phyloP scores from a whole-genome alignment of 352 stramenopile genomes.

The Pythium phragmiticola region DNA sequence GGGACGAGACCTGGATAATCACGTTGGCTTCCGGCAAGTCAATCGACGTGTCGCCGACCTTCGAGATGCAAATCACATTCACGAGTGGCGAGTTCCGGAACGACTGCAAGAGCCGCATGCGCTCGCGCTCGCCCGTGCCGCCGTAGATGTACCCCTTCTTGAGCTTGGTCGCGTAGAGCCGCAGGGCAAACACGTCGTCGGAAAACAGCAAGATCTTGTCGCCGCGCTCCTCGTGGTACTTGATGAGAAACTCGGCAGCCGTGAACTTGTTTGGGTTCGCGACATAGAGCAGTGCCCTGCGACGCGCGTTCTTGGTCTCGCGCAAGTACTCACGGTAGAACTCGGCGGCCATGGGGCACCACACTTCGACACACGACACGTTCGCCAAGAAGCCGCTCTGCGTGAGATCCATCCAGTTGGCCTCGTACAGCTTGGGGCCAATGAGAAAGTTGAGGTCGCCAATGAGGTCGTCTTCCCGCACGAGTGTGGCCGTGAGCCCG shows the following conservation, averaged over 20 bases:
- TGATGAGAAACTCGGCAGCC: constrained; percentile 94
- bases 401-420: constrained; percentile 99
- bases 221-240: constrained; percentile 96
- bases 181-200: constrained; percentile 97
- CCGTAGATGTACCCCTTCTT: constrained; percentile 96
- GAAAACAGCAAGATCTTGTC: constrained; percentile 99
- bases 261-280: constrained; percentile 99
- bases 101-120: constrained; percentile 83
- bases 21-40: constrained; percentile 99
- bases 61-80: constrained; percentile 91
- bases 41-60: constrained; percentile 99
- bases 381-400: constrained; percentile 96
- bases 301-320: constrained; percentile 83
- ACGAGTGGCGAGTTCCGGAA: constrained; percentile 84
- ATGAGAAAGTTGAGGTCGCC: constrained; percentile 99
- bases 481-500: constrained; percentile 97
- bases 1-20: constrained; percentile 98
- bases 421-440: constrained; percentile 94
- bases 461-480: constrained; percentile 99
- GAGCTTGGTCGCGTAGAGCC: constrained; percentile 92
- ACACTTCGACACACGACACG: constrained; percentile 98
- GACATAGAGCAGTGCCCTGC: constrained; percentile 97
- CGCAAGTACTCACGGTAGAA: constrained; percentile 95
- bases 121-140: constrained; percentile 92
- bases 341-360: constrained; percentile 97